These are phyloP conservation scores for Aureobasidium sp. DNA, from an alignment of 2,329 filamentous ascomycete genomes.

Conservation along the genomic window DNA sequence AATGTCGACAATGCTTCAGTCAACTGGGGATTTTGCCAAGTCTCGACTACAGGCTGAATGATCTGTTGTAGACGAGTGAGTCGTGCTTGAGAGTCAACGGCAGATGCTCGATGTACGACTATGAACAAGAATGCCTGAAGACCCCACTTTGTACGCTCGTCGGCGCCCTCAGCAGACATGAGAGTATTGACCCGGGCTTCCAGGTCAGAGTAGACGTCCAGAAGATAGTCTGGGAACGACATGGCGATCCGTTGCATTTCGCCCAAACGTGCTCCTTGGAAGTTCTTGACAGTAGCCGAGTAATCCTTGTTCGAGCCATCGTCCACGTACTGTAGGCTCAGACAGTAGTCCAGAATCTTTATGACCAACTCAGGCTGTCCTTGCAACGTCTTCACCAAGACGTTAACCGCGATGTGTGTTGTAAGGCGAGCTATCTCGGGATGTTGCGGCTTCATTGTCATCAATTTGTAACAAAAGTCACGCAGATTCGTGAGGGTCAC, in stretches of 20 bases:
- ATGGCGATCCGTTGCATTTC: conserved; percentile 84
- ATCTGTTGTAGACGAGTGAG: conserved; percentile 68
- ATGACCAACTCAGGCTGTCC: conserved; percentile 58
- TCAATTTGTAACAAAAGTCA: conserved; percentile 15
- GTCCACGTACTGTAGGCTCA: conserved; percentile 72
- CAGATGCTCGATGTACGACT: conserved; percentile 77
- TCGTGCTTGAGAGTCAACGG: conserved; percentile 64
- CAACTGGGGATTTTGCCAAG: conserved; percentile 70
- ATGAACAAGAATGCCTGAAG: conserved; percentile 90
- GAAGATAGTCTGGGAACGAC: conserved; percentile 84
- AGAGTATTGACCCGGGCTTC: conserved; percentile 77
- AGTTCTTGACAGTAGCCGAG: conserved; percentile 81
- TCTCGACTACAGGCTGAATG: conserved; percentile 69
- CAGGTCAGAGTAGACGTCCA: conserved; percentile 77
- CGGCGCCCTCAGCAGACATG: conserved; percentile 62
- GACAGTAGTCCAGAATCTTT: conserved; percentile 82
- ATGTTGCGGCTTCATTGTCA: conserved; percentile 44
- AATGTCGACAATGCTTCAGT: conserved; percentile 66
- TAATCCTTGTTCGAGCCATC: conserved; percentile 65
- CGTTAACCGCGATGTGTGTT: conserved; percentile 14
- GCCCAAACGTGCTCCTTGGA: conserved; percentile 76
- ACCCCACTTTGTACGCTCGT: conserved; percentile 77
- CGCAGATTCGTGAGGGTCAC: conserved; percentile 3
- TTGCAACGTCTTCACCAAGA: conserved; percentile 13
- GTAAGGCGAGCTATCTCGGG: conserved; percentile 48